Conservation (phyloP, 768 basidiomycete genomes). For the Mycena haematopus region DNA sequence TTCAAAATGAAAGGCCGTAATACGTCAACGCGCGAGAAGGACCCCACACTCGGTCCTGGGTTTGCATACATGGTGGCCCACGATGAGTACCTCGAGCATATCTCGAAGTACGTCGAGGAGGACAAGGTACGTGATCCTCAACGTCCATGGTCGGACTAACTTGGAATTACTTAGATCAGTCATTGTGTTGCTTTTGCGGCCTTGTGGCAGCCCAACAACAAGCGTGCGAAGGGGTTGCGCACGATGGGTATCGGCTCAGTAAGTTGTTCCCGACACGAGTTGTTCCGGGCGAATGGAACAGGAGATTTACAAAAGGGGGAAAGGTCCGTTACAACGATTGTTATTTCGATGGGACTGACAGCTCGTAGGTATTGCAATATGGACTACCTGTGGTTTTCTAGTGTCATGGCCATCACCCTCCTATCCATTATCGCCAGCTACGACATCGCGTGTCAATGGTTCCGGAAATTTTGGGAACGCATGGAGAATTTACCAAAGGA, state of each 20-base stretch:
- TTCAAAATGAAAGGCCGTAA: no score
- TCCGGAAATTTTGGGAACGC: constrained; percentile 22
- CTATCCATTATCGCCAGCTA: constrained; percentile 26
- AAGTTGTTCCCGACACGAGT: constrained; percentile 29
- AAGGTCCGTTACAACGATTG: no score
- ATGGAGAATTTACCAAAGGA: constrained; percentile 11
- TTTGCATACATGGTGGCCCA: neutral
- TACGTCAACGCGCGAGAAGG: no score
- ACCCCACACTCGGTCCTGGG: no score
- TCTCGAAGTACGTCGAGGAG: neutral
- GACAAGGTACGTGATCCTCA: no score
- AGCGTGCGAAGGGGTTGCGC: constrained; percentile 27
- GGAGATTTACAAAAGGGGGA: constrained; percentile 37
- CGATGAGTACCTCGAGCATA: neutral
- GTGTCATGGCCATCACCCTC: neutral
- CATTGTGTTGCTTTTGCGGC: constrained; percentile 24
- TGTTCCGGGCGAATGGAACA: constrained; percentile 29
- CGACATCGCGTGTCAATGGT: constrained; percentile 38
- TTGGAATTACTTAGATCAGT: no score
- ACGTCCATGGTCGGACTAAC: no score
- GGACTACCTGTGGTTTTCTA: constrained; percentile 30
- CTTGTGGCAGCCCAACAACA: constrained; percentile 23
- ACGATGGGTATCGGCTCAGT: constrained; percentile 32
- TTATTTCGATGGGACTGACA: no score
- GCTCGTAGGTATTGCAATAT: constrained; percentile 34